Conservation (phyloP, 2,329 filamentous ascomycete species). For the Dothidotthia symphoricarpi region DNA sequence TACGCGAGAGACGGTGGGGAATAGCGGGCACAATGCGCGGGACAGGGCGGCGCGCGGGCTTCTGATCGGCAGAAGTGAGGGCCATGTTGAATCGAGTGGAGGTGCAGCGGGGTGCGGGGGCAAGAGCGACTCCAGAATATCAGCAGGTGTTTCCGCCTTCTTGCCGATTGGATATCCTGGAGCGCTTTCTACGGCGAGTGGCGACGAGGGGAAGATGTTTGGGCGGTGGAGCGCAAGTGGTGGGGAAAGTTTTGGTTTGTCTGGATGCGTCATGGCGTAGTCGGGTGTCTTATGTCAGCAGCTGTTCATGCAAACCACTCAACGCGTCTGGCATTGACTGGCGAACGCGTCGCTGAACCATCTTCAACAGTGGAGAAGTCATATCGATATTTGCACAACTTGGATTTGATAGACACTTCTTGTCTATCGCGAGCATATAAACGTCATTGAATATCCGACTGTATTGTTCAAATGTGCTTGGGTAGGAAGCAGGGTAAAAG, state of each 20-base stretch:
- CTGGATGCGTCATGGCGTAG: background rate
- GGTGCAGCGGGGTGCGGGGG: slow-evolving; percentile 5
- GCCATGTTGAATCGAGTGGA: slow-evolving; percentile 24
- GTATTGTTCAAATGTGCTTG: too few species aligned
- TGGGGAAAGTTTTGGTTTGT: slow-evolving; percentile 8
- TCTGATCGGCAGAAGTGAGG: slow-evolving; percentile 27
- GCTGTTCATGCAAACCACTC: background rate
- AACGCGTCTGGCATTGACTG: too few species aligned
- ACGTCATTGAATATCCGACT: too few species aligned
- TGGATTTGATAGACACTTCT: too few species aligned
- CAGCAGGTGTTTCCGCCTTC: slow-evolving; percentile 23
- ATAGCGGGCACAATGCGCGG: slow-evolving; percentile 42
- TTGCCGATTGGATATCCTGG: slow-evolving; percentile 43
- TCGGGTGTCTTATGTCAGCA: too few species aligned
- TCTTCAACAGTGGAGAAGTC: too few species aligned
- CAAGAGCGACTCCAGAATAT: slow-evolving; percentile 45
- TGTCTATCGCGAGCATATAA: too few species aligned
- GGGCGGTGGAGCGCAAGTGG: slow-evolving; percentile 13
- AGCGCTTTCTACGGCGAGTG: slow-evolving; percentile 31
- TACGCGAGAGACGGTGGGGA: slow-evolving; percentile 36
- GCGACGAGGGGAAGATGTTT: slow-evolving; percentile 6
- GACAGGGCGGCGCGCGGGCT: slow-evolving; percentile 24
- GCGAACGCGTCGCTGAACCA: too few species aligned
- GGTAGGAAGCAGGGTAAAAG: too few species aligned
- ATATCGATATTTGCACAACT: too few species aligned